These are phyloP conservation scores for Hymenoscyphus linearis DNA, from an alignment of 2,329 filamentous ascomycete genomes.

Conservation along the genomic window DNA sequence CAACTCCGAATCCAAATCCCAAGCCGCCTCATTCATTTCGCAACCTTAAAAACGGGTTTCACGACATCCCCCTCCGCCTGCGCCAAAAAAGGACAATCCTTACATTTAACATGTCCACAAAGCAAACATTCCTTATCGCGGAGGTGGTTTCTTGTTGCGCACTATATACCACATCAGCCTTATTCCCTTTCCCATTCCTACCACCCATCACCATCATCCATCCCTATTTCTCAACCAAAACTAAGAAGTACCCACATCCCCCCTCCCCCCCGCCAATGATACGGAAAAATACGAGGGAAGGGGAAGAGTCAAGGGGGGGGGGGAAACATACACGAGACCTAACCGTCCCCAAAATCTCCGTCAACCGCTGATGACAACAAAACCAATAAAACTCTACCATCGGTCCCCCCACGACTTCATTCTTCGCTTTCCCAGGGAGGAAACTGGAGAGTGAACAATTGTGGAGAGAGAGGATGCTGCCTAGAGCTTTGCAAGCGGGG, in stretches of 20 bases:
- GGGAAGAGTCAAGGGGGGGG: neutral
- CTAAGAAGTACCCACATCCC: neutral
- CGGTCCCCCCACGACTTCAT: neutral
- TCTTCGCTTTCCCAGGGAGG: neutral
- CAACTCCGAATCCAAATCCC: neutral
- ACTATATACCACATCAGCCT: neutral
- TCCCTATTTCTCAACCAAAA: neutral
- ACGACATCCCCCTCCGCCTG: neutral
- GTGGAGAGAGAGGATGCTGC: neutral
- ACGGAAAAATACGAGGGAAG: neutral
- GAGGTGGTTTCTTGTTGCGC: neutral
- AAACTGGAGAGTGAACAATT: neutral
- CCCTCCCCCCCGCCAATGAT: neutral
- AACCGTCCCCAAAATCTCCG: neutral
- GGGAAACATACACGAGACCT: neutral
- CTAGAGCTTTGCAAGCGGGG: neutral
- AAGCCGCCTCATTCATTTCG: neutral
- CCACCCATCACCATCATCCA: neutral
- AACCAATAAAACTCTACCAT: conserved; percentile 8
- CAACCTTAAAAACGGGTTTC: neutral
- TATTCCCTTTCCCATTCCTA: neutral
- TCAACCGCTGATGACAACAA: conserved; percentile 7
- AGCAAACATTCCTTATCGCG: neutral
- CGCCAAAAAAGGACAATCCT: neutral
- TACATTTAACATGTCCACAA: conserved; percentile 1